Conservation (phyloP, 1,139 yeast genomes). For the Fermentozyma sake region DNA sequence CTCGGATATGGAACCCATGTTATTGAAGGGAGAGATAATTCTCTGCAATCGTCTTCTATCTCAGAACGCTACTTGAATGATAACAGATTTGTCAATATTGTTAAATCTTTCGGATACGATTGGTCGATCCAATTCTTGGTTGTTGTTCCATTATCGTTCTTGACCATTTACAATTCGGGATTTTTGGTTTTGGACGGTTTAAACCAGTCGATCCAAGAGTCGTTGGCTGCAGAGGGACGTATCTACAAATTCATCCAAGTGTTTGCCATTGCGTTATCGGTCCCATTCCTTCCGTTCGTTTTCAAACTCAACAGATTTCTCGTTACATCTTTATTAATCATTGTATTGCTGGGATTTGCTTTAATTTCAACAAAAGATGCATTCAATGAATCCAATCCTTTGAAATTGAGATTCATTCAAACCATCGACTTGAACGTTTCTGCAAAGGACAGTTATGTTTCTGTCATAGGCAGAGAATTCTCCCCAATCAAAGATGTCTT, state of each 20-base stretch:
- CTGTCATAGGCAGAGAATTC: slow-evolving; percentile 52
- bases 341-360: slow-evolving; percentile 33
- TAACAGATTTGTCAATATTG: background rate
- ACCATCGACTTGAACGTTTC: slow-evolving; percentile 39
- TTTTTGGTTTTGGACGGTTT: slow-evolving; percentile 57
- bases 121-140: slow-evolving; percentile 75
- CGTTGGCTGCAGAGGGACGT: slow-evolving; percentile 38
- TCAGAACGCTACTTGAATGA: too few species aligned
- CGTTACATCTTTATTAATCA: slow-evolving; percentile 32
- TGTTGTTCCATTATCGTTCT: slow-evolving; percentile 61
- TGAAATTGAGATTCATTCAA: slow-evolving; percentile 69
- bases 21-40: slow-evolving; percentile 7
- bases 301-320: slow-evolving; percentile 60
- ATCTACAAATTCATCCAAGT: slow-evolving; percentile 42
- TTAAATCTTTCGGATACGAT: slow-evolving; percentile 57
- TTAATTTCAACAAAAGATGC: slow-evolving; percentile 42
- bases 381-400: slow-evolving; percentile 55
- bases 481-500: slow-evolving; percentile 35
- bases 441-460: slow-evolving; percentile 32
- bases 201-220: slow-evolving; percentile 68
- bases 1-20: slow-evolving; percentile 22
- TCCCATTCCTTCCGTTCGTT: slow-evolving; percentile 66
- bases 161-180: slow-evolving; percentile 48
- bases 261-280: slow-evolving; percentile 37
- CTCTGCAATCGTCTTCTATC: slow-evolving; percentile 1